Evolutionary conservation across 257 asterid species (phyloP).

Genomic region (Coffea canephora): DNA sequence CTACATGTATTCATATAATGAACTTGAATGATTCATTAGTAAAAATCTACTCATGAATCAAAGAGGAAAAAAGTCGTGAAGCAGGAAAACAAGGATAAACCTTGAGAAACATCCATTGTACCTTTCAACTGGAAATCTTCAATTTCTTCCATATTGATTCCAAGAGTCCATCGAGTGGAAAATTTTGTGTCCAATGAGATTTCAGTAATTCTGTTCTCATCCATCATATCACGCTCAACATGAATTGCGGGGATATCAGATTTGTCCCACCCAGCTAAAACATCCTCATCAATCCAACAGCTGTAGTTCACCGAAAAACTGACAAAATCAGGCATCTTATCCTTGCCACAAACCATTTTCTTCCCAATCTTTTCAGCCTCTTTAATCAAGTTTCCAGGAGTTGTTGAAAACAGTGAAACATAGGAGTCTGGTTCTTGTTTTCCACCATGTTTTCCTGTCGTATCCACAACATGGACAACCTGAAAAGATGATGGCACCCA

Average conservation of each 20-base stretch:
- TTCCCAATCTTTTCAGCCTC: slow-evolving; percentile 73
- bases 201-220: slow-evolving; percentile 51
- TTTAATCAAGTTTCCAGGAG: slow-evolving; percentile 74
- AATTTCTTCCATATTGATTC: slow-evolving; percentile 65
- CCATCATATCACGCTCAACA: slow-evolving; percentile 51
- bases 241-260: slow-evolving; percentile 68
- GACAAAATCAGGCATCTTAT: slow-evolving; percentile 64
- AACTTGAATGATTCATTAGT: not conserved
- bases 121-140: slow-evolving; percentile 85
- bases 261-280: slow-evolving; percentile 57
- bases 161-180: slow-evolving; percentile 90
- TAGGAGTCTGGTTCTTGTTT: slow-evolving; percentile 53
- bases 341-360: slow-evolving; percentile 70
- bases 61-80: not conserved
- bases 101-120: slow-evolving; percentile 22
- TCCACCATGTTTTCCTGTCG: slow-evolving; percentile 33
- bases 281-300: slow-evolving; percentile 56
- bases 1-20: too few relatives aligned
- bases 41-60: not conserved
- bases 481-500: slow-evolving; percentile 21
- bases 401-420: slow-evolving; percentile 70
- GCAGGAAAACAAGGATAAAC: not conserved
- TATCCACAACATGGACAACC: slow-evolving; percentile 90
- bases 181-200: slow-evolving; percentile 51
- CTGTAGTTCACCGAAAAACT: slow-evolving; percentile 76